Evolutionary conservation across 2,329 filamentous ascomycete species (phyloP).

Genomic region (Xylariaceae sp.): DNA sequence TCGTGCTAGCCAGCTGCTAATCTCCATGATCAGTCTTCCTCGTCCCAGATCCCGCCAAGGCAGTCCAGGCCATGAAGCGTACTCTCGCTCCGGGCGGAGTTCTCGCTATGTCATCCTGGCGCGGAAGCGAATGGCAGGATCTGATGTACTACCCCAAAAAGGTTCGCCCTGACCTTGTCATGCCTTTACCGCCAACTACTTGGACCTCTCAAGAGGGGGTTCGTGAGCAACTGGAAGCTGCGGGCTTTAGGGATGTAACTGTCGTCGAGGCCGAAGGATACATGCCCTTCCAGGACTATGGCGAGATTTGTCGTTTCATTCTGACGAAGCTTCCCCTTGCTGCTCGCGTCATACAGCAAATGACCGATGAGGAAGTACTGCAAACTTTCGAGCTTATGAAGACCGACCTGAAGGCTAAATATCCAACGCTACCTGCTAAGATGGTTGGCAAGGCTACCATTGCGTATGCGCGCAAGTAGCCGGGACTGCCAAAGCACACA

Average conservation of each 20-base stretch:
- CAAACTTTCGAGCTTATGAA: neutral
- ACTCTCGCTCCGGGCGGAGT: neutral
- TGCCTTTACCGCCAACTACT: neutral
- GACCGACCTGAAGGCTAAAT: neutral
- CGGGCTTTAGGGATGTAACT: neutral
- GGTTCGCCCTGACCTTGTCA: neutral
- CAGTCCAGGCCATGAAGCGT: neutral
- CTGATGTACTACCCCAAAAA: slow-evolving; percentile 1
- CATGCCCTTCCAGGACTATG: neutral
- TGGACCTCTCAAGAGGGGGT: neutral
- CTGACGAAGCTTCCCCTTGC: neutral
- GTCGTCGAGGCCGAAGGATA: neutral
- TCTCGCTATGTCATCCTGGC: neutral
- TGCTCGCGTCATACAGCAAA: neutral
- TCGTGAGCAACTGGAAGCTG: neutral
- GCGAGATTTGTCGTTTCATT: neutral
- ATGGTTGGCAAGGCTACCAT: neutral
- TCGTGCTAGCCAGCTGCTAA: neutral
- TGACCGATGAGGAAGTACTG: neutral
- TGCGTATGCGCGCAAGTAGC: neutral
- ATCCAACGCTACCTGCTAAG: neutral
- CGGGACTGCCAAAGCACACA: neutral
- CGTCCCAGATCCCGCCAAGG: neutral
- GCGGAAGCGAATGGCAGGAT: neutral
- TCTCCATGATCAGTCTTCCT: neutral